These are phyloP conservation scores for Phytophthora pseudosyringae DNA, from an alignment of 352 stramenopile genomes.

Conservation along the genomic window DNA sequence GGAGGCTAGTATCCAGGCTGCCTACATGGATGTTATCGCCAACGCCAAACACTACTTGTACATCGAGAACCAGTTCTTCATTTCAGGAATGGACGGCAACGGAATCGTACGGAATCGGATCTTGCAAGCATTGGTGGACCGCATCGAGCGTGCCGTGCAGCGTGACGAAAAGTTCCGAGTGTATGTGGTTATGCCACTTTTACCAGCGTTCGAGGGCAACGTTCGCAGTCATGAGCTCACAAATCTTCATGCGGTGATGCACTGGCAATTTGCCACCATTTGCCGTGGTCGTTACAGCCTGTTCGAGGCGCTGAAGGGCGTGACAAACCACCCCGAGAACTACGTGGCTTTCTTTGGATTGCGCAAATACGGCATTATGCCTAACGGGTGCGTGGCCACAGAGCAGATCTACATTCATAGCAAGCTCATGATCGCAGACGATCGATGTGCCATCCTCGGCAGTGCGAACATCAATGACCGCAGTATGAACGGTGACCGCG, in stretches of 20 bases:
- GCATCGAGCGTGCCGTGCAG: slow-evolving; percentile 81
- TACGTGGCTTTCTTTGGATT: slow-evolving; percentile 89
- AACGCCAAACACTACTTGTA: slow-evolving; percentile 89
- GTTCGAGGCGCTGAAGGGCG: slow-evolving; percentile 68
- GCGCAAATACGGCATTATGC: slow-evolving; percentile 85
- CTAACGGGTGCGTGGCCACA: slow-evolving; percentile 76
- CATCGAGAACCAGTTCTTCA: slow-evolving; percentile 95
- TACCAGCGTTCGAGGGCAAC: slow-evolving; percentile 87
- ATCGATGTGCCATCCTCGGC: slow-evolving; percentile 91
- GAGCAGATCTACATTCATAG: slow-evolving; percentile 95
- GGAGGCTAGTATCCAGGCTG: slow-evolving; percentile 83
- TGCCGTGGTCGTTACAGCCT: slow-evolving; percentile 80
- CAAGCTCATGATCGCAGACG: slow-evolving; percentile 92
- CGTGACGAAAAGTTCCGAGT: slow-evolving; percentile 80
- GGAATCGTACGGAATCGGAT: slow-evolving; percentile 83
- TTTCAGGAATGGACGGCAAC: slow-evolving; percentile 84
- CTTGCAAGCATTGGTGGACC: slow-evolving; percentile 81
- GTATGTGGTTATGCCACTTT: slow-evolving; percentile 86
- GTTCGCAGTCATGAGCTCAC: slow-evolving; percentile 83
- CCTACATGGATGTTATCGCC: slow-evolving; percentile 85
- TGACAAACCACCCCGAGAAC: slow-evolving; percentile 69
- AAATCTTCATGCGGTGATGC: slow-evolving; percentile 89
- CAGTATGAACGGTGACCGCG: slow-evolving; percentile 92
- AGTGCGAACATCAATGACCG: slow-evolving; percentile 97
- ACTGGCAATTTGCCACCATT: slow-evolving; percentile 91